A percentile compares a stretch with the other conserved stretches of the same genome.
Evolutionary conservation across 192 early-diverging fungal genomes (phyloP).

Genomic region (Gryganskiella cystojenkinii): DNA sequence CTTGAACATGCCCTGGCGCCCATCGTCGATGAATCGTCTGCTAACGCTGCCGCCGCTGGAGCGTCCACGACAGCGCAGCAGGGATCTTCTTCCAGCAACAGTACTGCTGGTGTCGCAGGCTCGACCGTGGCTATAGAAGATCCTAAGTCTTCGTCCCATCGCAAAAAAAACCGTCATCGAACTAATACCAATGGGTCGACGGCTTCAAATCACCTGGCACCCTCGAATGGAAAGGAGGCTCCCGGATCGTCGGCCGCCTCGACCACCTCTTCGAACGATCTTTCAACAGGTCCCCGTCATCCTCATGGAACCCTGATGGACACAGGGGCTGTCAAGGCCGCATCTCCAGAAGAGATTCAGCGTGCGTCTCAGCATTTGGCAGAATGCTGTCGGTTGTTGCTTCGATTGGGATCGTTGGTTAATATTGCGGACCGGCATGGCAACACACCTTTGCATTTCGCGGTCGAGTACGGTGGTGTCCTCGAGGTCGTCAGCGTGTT

Average conservation of each 20-base stretch:
- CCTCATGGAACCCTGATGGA: slow-evolving; percentile 21
- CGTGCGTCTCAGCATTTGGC: slow-evolving; percentile 54
- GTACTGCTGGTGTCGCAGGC: neutral
- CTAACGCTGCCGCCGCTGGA: neutral
- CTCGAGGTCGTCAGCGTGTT: slow-evolving; percentile 59
- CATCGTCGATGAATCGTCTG: slow-evolving; percentile 13
- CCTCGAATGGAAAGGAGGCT: slow-evolving; percentile 17
- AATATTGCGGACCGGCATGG: slow-evolving; percentile 58
- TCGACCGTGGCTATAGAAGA: neutral
- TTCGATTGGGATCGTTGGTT: slow-evolving; percentile 58
- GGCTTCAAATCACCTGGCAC: slow-evolving; percentile 35
- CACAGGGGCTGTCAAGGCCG: slow-evolving; percentile 20
- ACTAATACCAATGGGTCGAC: slow-evolving; percentile 36
- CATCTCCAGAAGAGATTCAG: slow-evolving; percentile 39
- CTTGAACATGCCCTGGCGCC: slow-evolving; percentile 47
- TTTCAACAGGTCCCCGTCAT: slow-evolving; percentile 27
- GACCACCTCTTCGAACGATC: slow-evolving; percentile 37
- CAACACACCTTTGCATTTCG: slow-evolving; percentile 65
- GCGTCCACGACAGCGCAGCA: neutral
- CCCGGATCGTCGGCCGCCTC: slow-evolving; percentile 32
- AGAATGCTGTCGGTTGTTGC: slow-evolving; percentile 56
- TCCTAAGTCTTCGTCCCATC: neutral
- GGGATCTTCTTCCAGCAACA: neutral
- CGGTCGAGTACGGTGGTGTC: slow-evolving; percentile 61
- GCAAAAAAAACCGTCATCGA: slow-evolving; percentile 24